phyloP scores from a whole-genome alignment of 805 yeast genomes.

The Peterozyma xylosa region DNA sequence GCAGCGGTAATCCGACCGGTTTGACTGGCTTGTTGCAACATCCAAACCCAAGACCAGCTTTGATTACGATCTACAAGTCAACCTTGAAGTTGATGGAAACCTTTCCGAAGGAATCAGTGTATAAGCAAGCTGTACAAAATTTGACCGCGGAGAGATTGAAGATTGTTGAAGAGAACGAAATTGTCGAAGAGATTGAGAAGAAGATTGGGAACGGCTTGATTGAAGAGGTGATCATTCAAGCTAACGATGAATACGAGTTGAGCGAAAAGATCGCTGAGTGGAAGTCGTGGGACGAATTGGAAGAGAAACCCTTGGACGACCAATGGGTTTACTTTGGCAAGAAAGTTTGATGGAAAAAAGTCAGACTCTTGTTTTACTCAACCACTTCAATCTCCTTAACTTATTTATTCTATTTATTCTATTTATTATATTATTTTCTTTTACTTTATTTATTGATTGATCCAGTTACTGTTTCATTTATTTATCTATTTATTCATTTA shows the following conservation, averaged over 20 bases:
- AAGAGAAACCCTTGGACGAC: conserved; percentile 71
- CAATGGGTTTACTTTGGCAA: conserved; percentile 82
- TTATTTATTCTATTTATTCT: conserved; percentile 1
- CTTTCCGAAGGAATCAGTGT: conserved; percentile 68
- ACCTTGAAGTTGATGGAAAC: conserved; percentile 56
- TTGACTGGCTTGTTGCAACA: conserved; percentile 71
- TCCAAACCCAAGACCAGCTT: conserved; percentile 79
- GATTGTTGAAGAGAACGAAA: conserved; percentile 57
- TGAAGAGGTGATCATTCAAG: conserved; percentile 78
- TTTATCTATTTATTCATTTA: not conserved
- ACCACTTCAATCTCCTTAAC: not conserved
- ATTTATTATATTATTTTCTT: not conserved
- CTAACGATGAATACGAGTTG: conserved; percentile 68
- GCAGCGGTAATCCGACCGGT: conserved; percentile 71
- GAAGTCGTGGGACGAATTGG: conserved; percentile 75
- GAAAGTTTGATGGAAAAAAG: conserved; percentile 29
- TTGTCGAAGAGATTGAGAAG: conserved; percentile 58
- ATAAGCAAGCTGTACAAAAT: conserved; percentile 66
- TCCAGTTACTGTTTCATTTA: not conserved
- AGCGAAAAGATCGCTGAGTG: conserved; percentile 60
- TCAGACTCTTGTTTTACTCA: not conserved
- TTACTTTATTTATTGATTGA: not conserved
- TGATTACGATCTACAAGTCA: conserved; percentile 60
- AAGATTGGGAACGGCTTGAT: conserved; percentile 77
- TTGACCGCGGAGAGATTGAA: conserved; percentile 63